These are phyloP conservation scores for Lagenaria siceraria DNA, from an alignment of 306 rosid genomes.

Conservation along the genomic window DNA sequence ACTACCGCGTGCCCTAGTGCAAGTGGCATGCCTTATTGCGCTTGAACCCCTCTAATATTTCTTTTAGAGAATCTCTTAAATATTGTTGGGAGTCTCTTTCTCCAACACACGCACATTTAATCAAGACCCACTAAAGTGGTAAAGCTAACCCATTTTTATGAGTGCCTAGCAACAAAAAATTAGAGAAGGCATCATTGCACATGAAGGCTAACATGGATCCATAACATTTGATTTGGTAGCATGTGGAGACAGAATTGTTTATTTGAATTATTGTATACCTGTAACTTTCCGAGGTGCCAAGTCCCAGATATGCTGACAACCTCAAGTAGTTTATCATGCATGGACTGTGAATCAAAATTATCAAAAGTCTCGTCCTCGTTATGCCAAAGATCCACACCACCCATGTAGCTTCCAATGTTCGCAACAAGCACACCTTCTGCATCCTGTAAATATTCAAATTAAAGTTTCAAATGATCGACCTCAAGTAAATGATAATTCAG, in stretches of 20 bases:
- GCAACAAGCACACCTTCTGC: slow-evolving; percentile 99
- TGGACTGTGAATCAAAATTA: slow-evolving; percentile 89
- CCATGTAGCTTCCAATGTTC: slow-evolving; percentile 99
- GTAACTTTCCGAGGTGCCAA: slow-evolving; percentile 99
- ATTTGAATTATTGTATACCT: slow-evolving; percentile 34
- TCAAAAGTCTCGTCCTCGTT: slow-evolving; percentile 90
- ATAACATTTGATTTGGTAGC: background rate
- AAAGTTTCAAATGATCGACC: background rate
- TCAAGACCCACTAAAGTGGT: background rate
- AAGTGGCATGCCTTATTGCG: too few species aligned
- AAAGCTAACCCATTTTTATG: too few species aligned
- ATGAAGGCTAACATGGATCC: background rate
- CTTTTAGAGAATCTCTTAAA: too few species aligned
- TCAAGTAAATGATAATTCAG: background rate
- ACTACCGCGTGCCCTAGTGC: background rate
- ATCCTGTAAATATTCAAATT: slow-evolving; percentile 40
- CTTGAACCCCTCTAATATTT: too few species aligned
- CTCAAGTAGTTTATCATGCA: slow-evolving; percentile 96
- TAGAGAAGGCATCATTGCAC: background rate
- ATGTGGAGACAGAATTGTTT: background rate
- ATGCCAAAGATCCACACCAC: slow-evolving; percentile 99
- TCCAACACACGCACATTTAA: background rate
- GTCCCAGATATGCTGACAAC: slow-evolving; percentile 98
- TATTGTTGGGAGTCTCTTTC: too few species aligned
- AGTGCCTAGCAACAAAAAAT: background rate